A percentile compares a stretch with the other conserved stretches of the same genome.
Conservation (phyloP, 768 basidiomycete genomes). For the Suillus clintonianus region DNA sequence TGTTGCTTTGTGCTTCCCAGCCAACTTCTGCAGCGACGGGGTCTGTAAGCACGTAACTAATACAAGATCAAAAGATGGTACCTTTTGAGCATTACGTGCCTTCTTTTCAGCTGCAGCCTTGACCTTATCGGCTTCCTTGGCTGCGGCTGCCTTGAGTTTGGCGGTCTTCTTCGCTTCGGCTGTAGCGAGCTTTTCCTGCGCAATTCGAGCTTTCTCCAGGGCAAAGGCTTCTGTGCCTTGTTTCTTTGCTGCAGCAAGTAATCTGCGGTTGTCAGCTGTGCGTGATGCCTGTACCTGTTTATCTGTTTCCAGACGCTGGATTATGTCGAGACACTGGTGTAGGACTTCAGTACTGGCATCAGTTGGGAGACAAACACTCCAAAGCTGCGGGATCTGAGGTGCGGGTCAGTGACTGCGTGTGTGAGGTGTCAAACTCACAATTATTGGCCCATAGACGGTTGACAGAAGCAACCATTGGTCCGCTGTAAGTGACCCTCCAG, state of each 20-base stretch:
- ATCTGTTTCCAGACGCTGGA: conserved; percentile 1
- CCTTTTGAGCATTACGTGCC: background rate
- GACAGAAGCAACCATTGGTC: conserved; percentile 36
- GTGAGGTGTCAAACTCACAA: conserved; percentile 16
- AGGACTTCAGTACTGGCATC: background rate
- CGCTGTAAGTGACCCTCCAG: conserved; percentile 35
- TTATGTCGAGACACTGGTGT: background rate
- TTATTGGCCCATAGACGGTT: conserved; percentile 29
- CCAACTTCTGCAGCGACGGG: no score
- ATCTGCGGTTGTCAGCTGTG: background rate
- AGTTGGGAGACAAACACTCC: conserved; percentile 17
- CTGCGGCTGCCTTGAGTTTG: no score
- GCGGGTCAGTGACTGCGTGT: no score
- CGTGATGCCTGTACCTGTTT: background rate
- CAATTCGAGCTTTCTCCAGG: background rate
- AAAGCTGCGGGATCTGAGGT: conserved; percentile 28
- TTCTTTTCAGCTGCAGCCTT: no score
- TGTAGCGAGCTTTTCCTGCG: background rate
- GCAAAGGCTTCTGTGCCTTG: background rate
- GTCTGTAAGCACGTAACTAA: no score
- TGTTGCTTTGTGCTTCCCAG: no score
- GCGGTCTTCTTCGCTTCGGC: background rate
- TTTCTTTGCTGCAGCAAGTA: conserved; percentile 1
- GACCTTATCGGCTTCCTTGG: no score
- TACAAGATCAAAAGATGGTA: background rate